These are phyloP conservation scores for Friedmanniomyces endolithicus DNA, from an alignment of 495 filamentous ascomycete species.

Conservation along the genomic window DNA sequence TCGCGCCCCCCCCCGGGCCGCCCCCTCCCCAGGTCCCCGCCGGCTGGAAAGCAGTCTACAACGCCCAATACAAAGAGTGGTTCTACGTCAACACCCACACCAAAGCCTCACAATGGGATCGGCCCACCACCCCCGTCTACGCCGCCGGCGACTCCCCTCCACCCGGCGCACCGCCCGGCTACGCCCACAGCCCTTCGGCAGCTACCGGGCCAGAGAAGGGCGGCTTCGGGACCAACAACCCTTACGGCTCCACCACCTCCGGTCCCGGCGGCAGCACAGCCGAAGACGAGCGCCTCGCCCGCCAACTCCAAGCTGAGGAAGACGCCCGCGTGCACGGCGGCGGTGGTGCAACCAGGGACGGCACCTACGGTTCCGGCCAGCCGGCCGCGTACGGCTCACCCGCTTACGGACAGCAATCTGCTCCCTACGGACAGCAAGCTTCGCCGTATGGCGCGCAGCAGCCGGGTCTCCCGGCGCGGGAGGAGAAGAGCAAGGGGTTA, in stretches of 20 bases:
- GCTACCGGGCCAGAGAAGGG: constrained; percentile 39
- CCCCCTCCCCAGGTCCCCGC: constrained; percentile 78
- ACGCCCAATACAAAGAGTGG: constrained; percentile 43
- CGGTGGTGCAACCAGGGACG: constrained; percentile 30
- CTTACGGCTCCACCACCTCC: constrained; percentile 34
- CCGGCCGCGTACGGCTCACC: background rate
- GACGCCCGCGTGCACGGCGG: constrained; percentile 41
- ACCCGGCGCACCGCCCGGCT: constrained; percentile 48
- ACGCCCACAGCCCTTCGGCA: constrained; percentile 34
- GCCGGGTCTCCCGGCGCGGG: constrained; percentile 28
- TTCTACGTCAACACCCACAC: constrained; percentile 83
- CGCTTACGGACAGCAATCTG: constrained; percentile 15
- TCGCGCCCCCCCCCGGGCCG: constrained; percentile 59
- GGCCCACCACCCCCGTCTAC: constrained; percentile 51
- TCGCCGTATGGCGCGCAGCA: background rate
- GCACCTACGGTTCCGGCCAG: constrained; percentile 35
- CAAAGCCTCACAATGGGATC: constrained; percentile 79
- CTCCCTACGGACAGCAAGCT: constrained; percentile 22
- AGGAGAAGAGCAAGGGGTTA: constrained; percentile 37
- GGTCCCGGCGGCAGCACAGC: constrained; percentile 35
- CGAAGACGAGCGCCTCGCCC: constrained; percentile 62
- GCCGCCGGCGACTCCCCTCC: constrained; percentile 31
- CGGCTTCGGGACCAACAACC: constrained; percentile 47
- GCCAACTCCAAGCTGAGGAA: constrained; percentile 72
- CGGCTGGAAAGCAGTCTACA: constrained; percentile 78